phyloP scores from a whole-genome alignment of 352 stramenopile species.

The Pythium angustatum region DNA sequence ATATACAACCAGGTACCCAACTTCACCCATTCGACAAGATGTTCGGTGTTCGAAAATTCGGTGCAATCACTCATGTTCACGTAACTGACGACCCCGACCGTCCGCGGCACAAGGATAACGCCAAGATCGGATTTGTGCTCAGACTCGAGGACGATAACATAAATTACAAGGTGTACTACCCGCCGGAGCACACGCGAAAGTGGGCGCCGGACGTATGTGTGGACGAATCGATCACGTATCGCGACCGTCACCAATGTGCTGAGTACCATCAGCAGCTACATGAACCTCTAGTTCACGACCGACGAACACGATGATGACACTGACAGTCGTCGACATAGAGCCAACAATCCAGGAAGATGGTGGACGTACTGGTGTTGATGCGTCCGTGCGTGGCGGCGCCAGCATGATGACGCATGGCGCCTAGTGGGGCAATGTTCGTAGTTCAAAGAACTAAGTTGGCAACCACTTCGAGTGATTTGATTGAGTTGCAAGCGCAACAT shows the following conservation, averaged over 20 bases:
- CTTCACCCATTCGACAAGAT: constrained; percentile 5
- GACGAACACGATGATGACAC: background rate
- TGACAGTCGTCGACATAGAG: too few species aligned
- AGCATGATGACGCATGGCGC: too few species aligned
- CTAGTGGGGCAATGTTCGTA: too few species aligned
- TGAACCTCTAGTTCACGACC: background rate
- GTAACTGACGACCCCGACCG: background rate
- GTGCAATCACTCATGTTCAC: background rate
- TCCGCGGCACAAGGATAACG: background rate
- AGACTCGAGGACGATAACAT: background rate
- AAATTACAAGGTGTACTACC: background rate
- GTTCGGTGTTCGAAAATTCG: constrained; percentile 12
- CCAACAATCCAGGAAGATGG: too few species aligned
- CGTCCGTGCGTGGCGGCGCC: too few species aligned
- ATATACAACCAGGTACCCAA: background rate
- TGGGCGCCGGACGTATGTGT: background rate
- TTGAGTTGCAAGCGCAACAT: too few species aligned
- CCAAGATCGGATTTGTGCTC: constrained; percentile 2
- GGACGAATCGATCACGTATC: background rate
- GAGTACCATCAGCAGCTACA: background rate
- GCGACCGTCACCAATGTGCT: background rate
- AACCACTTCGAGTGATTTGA: too few species aligned
- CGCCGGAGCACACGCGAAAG: background rate
- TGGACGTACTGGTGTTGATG: too few species aligned
- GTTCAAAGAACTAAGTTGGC: too few species aligned